Evolutionary conservation across 1,139 yeast species (phyloP).

Genomic region (Debaryomyces coudertii): DNA sequence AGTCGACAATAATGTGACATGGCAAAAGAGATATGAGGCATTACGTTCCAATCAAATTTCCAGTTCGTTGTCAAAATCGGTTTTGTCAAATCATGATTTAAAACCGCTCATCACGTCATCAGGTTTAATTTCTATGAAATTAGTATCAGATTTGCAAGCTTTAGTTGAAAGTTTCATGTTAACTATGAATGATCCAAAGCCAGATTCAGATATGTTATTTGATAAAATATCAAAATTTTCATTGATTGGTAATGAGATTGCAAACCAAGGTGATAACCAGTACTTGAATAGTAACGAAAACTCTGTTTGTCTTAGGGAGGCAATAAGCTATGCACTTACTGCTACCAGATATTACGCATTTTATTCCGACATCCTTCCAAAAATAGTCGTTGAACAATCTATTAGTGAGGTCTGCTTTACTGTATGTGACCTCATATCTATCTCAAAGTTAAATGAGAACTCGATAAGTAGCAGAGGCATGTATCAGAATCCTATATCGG

Average conservation of each 20-base stretch:
- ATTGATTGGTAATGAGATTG: conserved; percentile 50
- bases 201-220: conserved; percentile 50
- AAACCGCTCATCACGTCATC: conserved; percentile 35
- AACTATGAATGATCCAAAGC: conserved; percentile 35
- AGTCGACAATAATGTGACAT: conserved; percentile 34
- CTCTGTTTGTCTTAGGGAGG: conserved; percentile 56
- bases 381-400: conserved; percentile 74
- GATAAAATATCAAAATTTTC: conserved; percentile 58
- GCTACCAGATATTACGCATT: conserved; percentile 77
- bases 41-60: conserved; percentile 36
- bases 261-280: conserved; percentile 43
- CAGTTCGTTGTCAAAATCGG: conserved; percentile 26
- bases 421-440: conserved; percentile 67
- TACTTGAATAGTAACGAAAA: conserved; percentile 40
- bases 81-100: conserved; percentile 30
- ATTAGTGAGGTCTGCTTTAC: conserved; percentile 75
- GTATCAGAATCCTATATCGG: conserved; percentile 7
- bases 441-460: conserved; percentile 50
- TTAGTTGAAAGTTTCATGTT: conserved; percentile 48
- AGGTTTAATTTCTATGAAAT: conserved; percentile 50
- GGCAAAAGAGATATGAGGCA: conserved; percentile 54
- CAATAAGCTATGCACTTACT: conserved; percentile 77
- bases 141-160: conserved; percentile 50
- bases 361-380: conserved; percentile 67
- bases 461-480: conserved; percentile 20